These are phyloP conservation scores for Eucalyptus pauciflora DNA, from an alignment of 345 rosid species.

Conservation along the genomic window DNA sequence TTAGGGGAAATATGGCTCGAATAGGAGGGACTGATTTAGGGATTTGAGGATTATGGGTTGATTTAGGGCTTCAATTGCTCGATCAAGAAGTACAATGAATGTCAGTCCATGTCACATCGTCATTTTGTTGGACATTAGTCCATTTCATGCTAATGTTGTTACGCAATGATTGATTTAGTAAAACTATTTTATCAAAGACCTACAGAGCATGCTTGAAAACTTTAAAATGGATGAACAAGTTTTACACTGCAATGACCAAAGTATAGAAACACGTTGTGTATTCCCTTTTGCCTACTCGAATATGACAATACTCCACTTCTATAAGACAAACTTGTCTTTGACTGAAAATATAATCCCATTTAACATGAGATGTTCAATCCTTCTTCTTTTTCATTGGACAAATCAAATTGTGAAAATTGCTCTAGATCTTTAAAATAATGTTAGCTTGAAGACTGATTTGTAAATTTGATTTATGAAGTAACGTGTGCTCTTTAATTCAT, in stretches of 20 bases:
- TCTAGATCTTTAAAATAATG: background rate
- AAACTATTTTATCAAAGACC: too few species aligned
- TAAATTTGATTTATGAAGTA: background rate
- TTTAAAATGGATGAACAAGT: too few species aligned
- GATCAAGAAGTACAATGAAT: background rate
- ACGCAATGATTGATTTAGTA: background rate
- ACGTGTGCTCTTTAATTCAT: background rate
- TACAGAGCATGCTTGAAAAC: too few species aligned
- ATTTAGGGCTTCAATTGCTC: background rate
- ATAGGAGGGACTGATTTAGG: background rate
- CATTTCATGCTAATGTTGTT: rapidly evolving
- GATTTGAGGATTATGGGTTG: background rate
- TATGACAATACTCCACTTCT: too few species aligned
- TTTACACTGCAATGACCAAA: too few species aligned
- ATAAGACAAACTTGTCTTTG: background rate
- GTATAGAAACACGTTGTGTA: too few species aligned
- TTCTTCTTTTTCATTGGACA: background rate
- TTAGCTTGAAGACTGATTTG: background rate
- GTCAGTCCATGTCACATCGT: background rate
- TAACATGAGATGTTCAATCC: background rate
- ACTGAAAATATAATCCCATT: too few species aligned
- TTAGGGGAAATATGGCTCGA: background rate
- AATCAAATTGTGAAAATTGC: background rate
- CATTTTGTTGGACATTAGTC: background rate
- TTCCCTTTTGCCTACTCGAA: too few species aligned